Percentiles rank a stretch among this genome's conserved stretches.
Conservation (phyloP, 2,329 filamentous ascomycete species). For the Apiospora rasikravindrae region DNA sequence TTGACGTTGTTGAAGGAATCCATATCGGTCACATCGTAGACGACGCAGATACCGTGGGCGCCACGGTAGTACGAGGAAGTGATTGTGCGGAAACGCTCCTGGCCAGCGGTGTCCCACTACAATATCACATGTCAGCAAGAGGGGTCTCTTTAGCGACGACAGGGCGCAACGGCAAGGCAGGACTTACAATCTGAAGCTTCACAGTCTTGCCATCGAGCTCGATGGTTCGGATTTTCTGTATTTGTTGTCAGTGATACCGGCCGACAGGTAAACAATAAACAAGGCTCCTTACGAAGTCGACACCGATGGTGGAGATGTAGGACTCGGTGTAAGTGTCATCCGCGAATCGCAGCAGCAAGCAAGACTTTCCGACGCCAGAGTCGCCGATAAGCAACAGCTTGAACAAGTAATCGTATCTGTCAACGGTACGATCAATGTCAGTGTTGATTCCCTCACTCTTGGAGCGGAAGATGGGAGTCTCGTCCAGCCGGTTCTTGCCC, state of each 20-base stretch:
- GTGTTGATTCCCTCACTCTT: not conserved
- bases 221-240: slow-evolving; percentile 98
- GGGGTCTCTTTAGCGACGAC: slow-evolving; percentile 15
- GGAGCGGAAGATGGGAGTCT: not conserved
- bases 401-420: slow-evolving; percentile 99
- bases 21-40: slow-evolving; percentile 99
- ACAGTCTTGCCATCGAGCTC: slow-evolving; percentile 99
- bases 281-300: slow-evolving; percentile 83
- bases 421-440: not conserved
- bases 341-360: slow-evolving; percentile 94
- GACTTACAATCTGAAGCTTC: slow-evolving; percentile 95
- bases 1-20: slow-evolving; percentile 99
- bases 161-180: not conserved
- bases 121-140: slow-evolving; percentile 37
- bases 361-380: slow-evolving; percentile 99
- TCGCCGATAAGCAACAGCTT: slow-evolving; percentile 99
- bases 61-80: slow-evolving; percentile 99
- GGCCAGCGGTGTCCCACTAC: slow-evolving; percentile 98
- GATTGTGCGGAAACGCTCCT: slow-evolving; percentile 99
- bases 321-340: slow-evolving; percentile 99
- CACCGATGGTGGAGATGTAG: slow-evolving; percentile 99
- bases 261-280: not conserved
- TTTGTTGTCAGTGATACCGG: slow-evolving; percentile 36
- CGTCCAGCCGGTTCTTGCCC: not conserved
- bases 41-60: slow-evolving; percentile 98